Conservation (phyloP, 1,284 basidiomycete species). For the Pseudozyma thailandica region DNA sequence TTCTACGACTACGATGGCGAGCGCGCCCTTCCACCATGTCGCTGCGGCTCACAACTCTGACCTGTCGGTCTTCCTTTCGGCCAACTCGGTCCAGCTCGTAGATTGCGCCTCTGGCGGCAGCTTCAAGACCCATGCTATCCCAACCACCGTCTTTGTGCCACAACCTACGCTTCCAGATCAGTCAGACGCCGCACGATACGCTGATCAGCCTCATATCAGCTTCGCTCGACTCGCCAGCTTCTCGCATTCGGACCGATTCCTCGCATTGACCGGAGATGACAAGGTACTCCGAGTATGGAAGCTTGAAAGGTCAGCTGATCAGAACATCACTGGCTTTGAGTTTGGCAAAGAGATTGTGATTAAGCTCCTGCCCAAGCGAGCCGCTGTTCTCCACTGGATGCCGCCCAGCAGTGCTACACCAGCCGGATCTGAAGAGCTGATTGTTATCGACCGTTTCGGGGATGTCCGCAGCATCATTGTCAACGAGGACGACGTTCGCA, state of each 20-base stretch:
- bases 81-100: conserved; percentile 48
- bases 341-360: conserved; percentile 52
- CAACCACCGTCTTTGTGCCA: conserved; percentile 43
- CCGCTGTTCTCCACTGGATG: conserved; percentile 57
- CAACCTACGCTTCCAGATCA: conserved; percentile 47
- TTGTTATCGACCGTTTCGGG: conserved; percentile 59
- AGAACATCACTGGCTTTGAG: conserved; percentile 21
- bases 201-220: conserved; percentile 40
- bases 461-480: conserved; percentile 57
- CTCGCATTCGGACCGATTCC: conserved; percentile 49
- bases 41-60: conserved; percentile 35
- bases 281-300: conserved; percentile 62
- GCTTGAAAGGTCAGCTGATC: conserved; percentile 11
- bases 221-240: conserved; percentile 57
- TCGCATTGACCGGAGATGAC: conserved; percentile 63
- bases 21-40: conserved; percentile 40
- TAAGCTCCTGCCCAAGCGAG: conserved; percentile 60
- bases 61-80: conserved; percentile 36
- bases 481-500: conserved; percentile 25
- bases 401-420: conserved; percentile 18
- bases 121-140: conserved; percentile 29
- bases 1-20: conserved; percentile 25
- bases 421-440: conserved; percentile 48
- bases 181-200: conserved; percentile 40
- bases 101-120: conserved; percentile 16